Base-by-base conservation (phyloP, 2,329 filamentous ascomycete genomes). In the Diaporthe ampelina region DNA sequence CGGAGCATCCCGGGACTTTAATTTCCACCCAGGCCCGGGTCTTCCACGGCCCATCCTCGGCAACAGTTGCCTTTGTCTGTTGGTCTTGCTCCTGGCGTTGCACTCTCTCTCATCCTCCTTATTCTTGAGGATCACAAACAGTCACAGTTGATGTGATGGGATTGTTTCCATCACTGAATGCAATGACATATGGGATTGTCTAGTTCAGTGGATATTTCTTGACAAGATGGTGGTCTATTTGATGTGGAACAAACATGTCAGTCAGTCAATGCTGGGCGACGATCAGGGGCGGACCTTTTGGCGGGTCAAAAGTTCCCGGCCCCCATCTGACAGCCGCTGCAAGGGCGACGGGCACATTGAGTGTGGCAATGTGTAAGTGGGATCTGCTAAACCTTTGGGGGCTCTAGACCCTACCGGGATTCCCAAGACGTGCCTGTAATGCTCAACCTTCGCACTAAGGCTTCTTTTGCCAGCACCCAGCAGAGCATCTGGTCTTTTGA, bases 321-420 rank as follows among this genome's bases (percentile, higher is more conserved):
- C 45, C 45, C 63, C 45, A 65, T 65, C 11, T 48, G 26, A 32
- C 59, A 43, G 59, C 59, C 7, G 52, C 52, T 24, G 37, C 67
- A 58, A 45, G 52, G 52, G 37, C 17, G 10, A 24, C 24, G 35
- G n/a, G 67, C 52, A 45, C 35, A n/a, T 57, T 58, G 52, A 58
- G 43, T 9, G 68, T 71, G 69, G 43, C 52, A 50, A 59, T 29
- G 40, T 71, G 68, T 70, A 71, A 71, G 56, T 71, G 56, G 56
- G 43, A 59, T 71, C 40, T 70, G 40, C 68, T 59, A 54, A 50
- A 70, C 68, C 68, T 59, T 70, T 54, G 37, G 59, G 69, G 69
- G 69, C 43, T 9, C 69, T 52, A 52, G 69, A 50, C 56, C 43
- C 57, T 52, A 15, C n/a, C 48, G n/a, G 48, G 48, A 52, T 24